Base-by-base conservation (phyloP, 441 rosid species). In the Populus hybrid region DNA sequence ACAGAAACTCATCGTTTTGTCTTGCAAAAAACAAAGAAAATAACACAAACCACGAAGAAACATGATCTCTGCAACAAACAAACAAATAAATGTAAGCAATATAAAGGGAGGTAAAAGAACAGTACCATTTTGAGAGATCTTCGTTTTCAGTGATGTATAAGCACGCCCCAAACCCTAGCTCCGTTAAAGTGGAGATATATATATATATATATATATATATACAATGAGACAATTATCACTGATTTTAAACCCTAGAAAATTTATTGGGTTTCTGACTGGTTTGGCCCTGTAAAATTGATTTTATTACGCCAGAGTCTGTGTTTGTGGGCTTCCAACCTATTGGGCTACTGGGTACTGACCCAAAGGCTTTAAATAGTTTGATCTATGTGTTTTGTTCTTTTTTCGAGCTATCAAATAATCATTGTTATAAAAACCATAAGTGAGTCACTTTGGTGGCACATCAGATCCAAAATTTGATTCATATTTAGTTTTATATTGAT, bases 101-200 rank as follows among this genome's bases (percentile, higher is more conserved):
- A 69, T 14, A 9, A 1, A 21, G 9, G 35, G 0, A 59, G 1
- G 24, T 11, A 4, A 9, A 2, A 61, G 28, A 23, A 28, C 0
- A 61, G 19, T 76, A 76, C 79, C 79, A 76, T 76, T 69, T 26
- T 61, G 26, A 76, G n/a, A 36, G 69, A 35, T 61, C 14, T 65
- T 4, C 9, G 21, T 40, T 42, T 18, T 2, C 34, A 4, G 7
- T 2, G 57, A 68, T 57, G 36, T 57, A 6, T 4, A 23, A 7
- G 36, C 7, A 16, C 23, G 14, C 68, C 38, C 59, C 67, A 69
- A 69, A 69, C 67, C 73, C 73, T 59, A 36, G 28, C 35, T 59
- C 7, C 6, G 57, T 4, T 1, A 40, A 53, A 57, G 6, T 23
- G 40, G 19, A 24, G 11, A 38, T 61, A 23, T 23, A 23, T 23